Conservation (phyloP, 306 rosid genomes). For the Sindora glabra region DNA sequence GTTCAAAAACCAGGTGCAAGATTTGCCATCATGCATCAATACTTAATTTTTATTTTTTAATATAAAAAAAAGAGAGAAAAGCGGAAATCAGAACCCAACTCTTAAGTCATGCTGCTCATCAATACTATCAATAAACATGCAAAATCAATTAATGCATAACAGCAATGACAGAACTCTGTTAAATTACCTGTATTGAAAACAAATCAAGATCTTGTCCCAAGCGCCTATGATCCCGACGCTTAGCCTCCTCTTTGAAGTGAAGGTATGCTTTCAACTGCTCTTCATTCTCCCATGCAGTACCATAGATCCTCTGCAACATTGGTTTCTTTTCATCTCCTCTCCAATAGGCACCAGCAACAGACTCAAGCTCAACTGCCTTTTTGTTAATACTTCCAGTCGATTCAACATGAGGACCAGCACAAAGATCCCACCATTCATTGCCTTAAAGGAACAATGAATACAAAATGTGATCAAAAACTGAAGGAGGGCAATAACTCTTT, state of each 20-base stretch:
- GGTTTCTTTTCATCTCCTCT: slow-evolving; percentile 93
- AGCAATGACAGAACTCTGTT: neutral
- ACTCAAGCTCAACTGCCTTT: slow-evolving; percentile 90
- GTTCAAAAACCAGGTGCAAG: slow-evolving; percentile 11
- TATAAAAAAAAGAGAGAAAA: slow-evolving; percentile 3
- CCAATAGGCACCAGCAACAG: slow-evolving; percentile 99
- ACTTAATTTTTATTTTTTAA: neutral
- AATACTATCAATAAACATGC: slow-evolving; percentile 10
- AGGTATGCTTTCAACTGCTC: slow-evolving; percentile 80
- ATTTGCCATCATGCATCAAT: slow-evolving; percentile 13
- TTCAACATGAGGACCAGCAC: slow-evolving; percentile 98
- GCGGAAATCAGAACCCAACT: neutral
- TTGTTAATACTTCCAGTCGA: slow-evolving; percentile 82
- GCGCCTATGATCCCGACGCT: slow-evolving; percentile 92
- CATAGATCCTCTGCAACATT: slow-evolving; percentile 93
- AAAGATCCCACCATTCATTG: slow-evolving; percentile 96
- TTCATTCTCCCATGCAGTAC: slow-evolving; percentile 97
- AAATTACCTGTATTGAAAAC: slow-evolving; percentile 81
- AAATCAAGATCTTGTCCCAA: slow-evolving; percentile 95
- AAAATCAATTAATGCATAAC: slow-evolving; percentile 2
- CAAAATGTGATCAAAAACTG: slow-evolving; percentile 7
- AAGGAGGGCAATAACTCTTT: slow-evolving; percentile 6
- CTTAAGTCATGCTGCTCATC: too few relatives aligned
- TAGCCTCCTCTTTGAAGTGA: slow-evolving; percentile 95
- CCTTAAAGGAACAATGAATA: slow-evolving; percentile 37